phyloP scores from a whole-genome alignment of 768 basidiomycete genomes.

The Mycena metata region DNA sequence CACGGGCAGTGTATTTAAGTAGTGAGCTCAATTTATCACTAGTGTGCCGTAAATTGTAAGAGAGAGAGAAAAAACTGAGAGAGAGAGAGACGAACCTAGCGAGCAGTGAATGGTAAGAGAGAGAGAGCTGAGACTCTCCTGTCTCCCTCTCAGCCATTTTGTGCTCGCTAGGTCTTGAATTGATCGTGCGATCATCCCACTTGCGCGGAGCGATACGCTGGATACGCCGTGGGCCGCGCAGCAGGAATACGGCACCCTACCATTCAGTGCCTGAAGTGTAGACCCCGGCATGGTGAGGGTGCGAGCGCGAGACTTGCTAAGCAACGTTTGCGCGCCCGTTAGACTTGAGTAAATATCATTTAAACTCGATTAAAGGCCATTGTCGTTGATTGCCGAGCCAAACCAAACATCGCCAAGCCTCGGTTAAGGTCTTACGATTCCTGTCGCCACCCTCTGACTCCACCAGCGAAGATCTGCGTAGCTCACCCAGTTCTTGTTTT shows the following conservation, averaged over 20 bases:
- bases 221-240: not conserved
- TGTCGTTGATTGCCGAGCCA: too few species aligned
- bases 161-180: too few species aligned
- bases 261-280: not conserved
- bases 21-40: too few species aligned
- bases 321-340: constrained; percentile 5
- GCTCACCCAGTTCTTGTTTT: too few species aligned
- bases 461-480: too few species aligned
- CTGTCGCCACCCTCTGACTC: too few species aligned
- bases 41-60: not conserved
- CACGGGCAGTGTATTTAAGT: too few species aligned
- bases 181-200: not conserved
- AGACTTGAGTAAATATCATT: constrained; percentile 9
- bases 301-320: not conserved
- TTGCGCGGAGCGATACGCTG: constrained; percentile 9
- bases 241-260: constrained; percentile 1
- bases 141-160: too few species aligned
- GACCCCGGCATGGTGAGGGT: constrained; percentile 6
- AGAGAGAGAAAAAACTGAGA: not conserved
- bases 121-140: too few species aligned
- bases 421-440: too few species aligned
- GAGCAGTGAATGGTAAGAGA: constrained; percentile 6
- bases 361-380: constrained; percentile 8
- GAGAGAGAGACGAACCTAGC: not conserved
- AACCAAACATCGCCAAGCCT: too few species aligned